Conservation (phyloP, 257 asterid species). For the Orobanche coerulescens region DNA sequence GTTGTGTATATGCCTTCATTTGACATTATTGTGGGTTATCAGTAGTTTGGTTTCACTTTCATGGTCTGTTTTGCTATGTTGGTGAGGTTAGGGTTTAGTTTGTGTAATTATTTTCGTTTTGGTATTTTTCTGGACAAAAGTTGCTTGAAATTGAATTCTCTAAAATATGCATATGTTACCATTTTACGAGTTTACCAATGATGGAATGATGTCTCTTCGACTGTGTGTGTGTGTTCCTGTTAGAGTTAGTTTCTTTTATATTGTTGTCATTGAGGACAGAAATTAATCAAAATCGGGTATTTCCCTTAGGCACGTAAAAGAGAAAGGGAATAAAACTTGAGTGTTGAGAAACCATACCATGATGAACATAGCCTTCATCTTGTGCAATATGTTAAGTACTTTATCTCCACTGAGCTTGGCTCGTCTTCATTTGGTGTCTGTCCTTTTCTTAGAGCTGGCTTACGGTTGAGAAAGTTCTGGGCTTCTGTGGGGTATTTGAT, state of each 20-base stretch:
- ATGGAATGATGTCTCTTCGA: background rate
- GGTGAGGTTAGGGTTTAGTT: constrained; percentile 23
- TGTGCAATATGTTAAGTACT: background rate
- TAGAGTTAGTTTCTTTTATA: no score
- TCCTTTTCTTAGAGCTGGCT: background rate
- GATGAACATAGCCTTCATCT: constrained; percentile 2
- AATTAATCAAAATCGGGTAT: background rate
- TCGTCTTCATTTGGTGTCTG: background rate
- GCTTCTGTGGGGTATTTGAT: background rate
- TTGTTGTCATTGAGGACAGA: background rate
- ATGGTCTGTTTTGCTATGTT: constrained; percentile 3
- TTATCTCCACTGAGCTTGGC: background rate
- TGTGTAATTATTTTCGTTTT: background rate
- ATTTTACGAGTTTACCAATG: background rate
- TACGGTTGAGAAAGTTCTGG: background rate
- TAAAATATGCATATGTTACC: background rate
- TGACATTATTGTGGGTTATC: background rate
- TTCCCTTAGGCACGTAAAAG: background rate
- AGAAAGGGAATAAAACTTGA: background rate
- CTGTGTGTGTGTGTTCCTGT: background rate
- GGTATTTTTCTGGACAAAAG: background rate
- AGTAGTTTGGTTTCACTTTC: background rate
- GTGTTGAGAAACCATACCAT: background rate
- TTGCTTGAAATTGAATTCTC: background rate
- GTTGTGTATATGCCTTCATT: background rate